phyloP scores from a whole-genome alignment of 1,139 yeast genomes.

The Geotrichum europaeum region DNA sequence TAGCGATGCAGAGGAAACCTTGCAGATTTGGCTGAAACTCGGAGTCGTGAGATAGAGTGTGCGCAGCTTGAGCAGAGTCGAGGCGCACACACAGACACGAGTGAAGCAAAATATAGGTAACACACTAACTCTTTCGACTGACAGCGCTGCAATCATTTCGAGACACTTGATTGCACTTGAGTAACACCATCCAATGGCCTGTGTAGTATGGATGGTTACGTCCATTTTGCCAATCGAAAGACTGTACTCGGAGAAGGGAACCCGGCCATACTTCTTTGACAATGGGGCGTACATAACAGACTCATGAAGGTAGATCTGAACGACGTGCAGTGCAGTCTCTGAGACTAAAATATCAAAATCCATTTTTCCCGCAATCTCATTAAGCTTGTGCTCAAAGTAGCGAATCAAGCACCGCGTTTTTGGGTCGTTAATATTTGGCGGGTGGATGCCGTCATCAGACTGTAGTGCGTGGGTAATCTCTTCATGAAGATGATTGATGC shows the following conservation, averaged over 20 bases:
- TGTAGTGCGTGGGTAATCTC: conserved; percentile 39
- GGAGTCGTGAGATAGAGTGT: conserved; percentile 54
- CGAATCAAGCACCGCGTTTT: conserved; percentile 22
- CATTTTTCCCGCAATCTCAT: background rate
- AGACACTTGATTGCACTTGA: conserved; percentile 22
- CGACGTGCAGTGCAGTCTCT: conserved; percentile 1
- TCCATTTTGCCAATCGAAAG: conserved; percentile 26
- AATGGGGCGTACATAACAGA: conserved; percentile 40
- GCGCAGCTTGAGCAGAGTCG: conserved; percentile 55
- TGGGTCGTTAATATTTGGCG: conserved; percentile 29
- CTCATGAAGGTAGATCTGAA: conserved; percentile 50
- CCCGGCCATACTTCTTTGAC: conserved; percentile 28
- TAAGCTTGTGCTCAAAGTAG: conserved; percentile 25
- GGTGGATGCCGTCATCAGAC: conserved; percentile 22
- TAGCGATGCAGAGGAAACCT: conserved; percentile 44
- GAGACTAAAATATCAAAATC: background rate
- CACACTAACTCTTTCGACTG: conserved; percentile 37
- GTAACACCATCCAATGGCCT: conserved; percentile 23
- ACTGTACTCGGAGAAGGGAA: conserved; percentile 36
- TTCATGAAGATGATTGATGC: conserved; percentile 57
- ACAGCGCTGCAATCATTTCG: conserved; percentile 18
- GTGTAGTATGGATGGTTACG: conserved; percentile 21
- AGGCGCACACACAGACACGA: conserved; percentile 62
- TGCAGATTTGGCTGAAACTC: conserved; percentile 40
- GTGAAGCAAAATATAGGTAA: conserved; percentile 60